Evolutionary conservation across 768 basidiomycete species (phyloP).

Genomic region (Jaapia argillacea): DNA sequence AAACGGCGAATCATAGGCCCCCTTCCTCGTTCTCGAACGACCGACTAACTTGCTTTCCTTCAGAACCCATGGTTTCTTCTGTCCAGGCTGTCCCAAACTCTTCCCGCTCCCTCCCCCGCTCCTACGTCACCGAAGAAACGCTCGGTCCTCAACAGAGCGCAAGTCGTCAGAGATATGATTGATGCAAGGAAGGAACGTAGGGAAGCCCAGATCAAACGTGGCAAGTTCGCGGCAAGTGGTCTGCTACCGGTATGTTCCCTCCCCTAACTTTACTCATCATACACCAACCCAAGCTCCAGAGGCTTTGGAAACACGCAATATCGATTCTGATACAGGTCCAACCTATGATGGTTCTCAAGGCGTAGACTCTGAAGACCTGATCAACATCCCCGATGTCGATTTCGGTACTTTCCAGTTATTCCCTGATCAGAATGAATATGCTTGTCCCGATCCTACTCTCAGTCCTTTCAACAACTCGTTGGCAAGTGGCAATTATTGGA

Average conservation of each 20-base stretch:
- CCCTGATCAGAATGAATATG: conserved; percentile 58
- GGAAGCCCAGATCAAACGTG: background rate
- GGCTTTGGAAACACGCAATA: conserved; percentile 40
- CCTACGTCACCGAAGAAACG: conserved; percentile 13
- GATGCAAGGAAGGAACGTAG: background rate
- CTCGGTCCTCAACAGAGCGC: background rate
- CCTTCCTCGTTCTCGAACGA: too few relatives aligned
- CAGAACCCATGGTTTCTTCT: conserved; percentile 47
- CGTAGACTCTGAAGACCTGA: conserved; percentile 58
- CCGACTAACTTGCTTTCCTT: conserved; percentile 13
- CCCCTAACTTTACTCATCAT: too few relatives aligned
- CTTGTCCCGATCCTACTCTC: conserved; percentile 2
- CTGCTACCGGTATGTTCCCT: too few relatives aligned
- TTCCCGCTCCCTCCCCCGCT: conserved; percentile 31
- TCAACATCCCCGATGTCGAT: conserved; percentile 43
- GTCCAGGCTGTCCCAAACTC: conserved; percentile 43
- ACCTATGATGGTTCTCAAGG: conserved; percentile 52
- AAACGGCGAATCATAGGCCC: too few relatives aligned
- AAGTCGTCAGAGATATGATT: background rate
- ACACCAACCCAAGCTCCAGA: too few relatives aligned
- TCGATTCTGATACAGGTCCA: conserved; percentile 32
- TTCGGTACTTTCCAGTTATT: conserved; percentile 56
- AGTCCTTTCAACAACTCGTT: background rate
- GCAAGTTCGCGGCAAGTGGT: background rate
- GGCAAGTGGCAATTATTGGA: background rate